Evolutionary conservation across 2,329 filamentous ascomycete species (phyloP).

Genomic region (Chalaropsis thielavioides): DNA sequence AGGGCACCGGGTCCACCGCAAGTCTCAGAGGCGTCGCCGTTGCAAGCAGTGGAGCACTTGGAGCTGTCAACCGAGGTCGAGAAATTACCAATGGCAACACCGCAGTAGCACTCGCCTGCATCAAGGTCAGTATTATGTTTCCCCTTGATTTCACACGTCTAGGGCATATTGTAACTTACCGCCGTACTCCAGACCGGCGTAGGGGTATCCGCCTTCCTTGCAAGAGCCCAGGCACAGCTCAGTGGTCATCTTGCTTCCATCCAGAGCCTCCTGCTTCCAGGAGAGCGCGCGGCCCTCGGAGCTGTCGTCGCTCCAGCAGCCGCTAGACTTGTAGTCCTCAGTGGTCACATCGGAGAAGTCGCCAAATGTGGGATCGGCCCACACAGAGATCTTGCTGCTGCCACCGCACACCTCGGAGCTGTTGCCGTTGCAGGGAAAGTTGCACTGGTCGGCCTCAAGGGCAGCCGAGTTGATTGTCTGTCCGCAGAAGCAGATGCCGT

Average conservation of each 20-base stretch:
- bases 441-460: conserved; percentile 40
- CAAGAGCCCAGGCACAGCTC: conserved; percentile 32
- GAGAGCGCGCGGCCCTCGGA: conserved; percentile 31
- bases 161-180: conserved; percentile 12
- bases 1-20: conserved; percentile 33
- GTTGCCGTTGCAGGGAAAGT: conserved; percentile 38
- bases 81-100: conserved; percentile 37
- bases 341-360: conserved; percentile 33
- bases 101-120: conserved; percentile 33
- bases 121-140: conserved; percentile 19
- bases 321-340: conserved; percentile 42
- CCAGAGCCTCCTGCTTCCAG: conserved; percentile 29
- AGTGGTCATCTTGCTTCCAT: conserved; percentile 28
- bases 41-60: conserved; percentile 38
- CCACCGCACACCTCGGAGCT: conserved; percentile 34
- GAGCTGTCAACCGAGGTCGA: conserved; percentile 25
- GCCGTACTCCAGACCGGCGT: conserved; percentile 35
- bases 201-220: conserved; percentile 31
- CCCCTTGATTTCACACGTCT: conserved; percentile 13
- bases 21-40: conserved; percentile 30
- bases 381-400: conserved; percentile 33
- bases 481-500: conserved; percentile 40
- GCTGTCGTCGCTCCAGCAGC: conserved; percentile 42
- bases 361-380: conserved; percentile 35
- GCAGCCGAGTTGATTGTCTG: conserved; percentile 38